Percentiles rank a stretch among this genome's conserved stretches.
phyloP scores from a whole-genome alignment of 2,329 filamentous ascomycete species.

The Cercospora sojina region DNA sequence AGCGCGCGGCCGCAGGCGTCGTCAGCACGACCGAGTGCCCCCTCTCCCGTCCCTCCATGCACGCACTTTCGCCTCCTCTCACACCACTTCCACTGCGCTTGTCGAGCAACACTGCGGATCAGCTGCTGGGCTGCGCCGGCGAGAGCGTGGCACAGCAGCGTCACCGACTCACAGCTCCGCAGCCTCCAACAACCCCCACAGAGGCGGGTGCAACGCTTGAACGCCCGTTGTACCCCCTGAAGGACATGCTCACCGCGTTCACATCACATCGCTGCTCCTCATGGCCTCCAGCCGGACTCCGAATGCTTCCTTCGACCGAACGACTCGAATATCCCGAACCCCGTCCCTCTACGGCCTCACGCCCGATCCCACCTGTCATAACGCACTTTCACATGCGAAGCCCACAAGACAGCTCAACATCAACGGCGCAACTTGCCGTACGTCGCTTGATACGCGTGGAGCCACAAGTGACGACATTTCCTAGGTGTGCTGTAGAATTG shows the following conservation, averaged over 20 bases:
- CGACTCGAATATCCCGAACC: not conserved
- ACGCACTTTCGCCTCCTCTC: not conserved
- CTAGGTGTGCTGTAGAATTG: not conserved
- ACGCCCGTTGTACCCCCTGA: not conserved
- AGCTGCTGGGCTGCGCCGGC: not conserved
- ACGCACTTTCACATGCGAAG: not conserved
- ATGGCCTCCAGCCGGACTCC: not conserved
- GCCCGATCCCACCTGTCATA: not conserved
- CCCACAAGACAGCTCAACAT: not conserved
- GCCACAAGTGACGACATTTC: not conserved
- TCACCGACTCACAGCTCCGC: not conserved
- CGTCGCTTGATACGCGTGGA: not conserved
- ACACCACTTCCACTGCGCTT: not conserved
- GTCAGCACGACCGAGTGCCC: not conserved
- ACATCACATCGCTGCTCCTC: not conserved
- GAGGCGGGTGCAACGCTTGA: not conserved
- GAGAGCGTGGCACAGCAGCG: not conserved
- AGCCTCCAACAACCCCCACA: not conserved
- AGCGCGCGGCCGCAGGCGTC: not conserved
- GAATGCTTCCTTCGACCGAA: not conserved
- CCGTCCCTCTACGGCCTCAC: not conserved
- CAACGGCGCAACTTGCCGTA: not conserved
- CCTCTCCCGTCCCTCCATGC: not conserved
- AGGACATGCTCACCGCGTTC: not conserved
- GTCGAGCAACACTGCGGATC: not conserved